A percentile compares a stretch with the other conserved stretches of the same genome.
phyloP scores from a whole-genome alignment of 495 filamentous ascomycete genomes.

The Neurospora discreta region DNA sequence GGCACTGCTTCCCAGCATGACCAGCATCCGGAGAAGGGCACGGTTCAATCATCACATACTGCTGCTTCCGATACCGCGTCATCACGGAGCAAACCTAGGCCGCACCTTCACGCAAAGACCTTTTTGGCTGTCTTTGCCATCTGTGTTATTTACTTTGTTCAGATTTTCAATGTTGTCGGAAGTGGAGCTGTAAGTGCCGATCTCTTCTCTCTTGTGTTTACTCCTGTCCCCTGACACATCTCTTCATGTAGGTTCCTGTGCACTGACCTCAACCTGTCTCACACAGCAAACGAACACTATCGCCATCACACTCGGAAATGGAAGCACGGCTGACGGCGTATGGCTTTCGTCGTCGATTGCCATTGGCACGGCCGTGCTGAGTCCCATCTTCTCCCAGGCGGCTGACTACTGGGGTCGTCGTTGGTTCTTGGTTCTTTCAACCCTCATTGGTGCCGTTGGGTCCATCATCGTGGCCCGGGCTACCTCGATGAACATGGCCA shows the following conservation, averaged over 20 bases:
- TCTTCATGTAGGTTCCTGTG: background rate
- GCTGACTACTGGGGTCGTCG: conserved; percentile 21
- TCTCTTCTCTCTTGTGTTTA: background rate
- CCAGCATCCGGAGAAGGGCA: conserved; percentile 3
- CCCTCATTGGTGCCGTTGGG: conserved; percentile 15
- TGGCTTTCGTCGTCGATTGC: conserved; percentile 21
- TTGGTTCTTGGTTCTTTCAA: conserved; percentile 19
- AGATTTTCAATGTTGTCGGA: conserved; percentile 21
- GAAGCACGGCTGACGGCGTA: conserved; percentile 5
- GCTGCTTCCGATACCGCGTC: background rate
- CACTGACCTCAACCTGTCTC: background rate
- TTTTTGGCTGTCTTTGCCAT: conserved; percentile 22
- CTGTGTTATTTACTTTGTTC: conserved; percentile 22
- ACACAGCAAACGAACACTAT: conserved; percentile 17
- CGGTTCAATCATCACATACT: background rate
- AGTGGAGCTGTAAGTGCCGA: conserved; percentile 19
- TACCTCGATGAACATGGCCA: conserved; percentile 17
- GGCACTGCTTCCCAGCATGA: background rate
- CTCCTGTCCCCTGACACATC: background rate
- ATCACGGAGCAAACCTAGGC: conserved; percentile 6
- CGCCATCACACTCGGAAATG: conserved; percentile 12
- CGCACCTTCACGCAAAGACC: conserved; percentile 23
- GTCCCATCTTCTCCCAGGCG: conserved; percentile 20
- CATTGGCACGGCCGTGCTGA: conserved; percentile 20
- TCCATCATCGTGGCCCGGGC: conserved; percentile 17